Base-by-base conservation (phyloP, 1,284 basidiomycete species). In the Moesziomyces aphidis region DNA sequence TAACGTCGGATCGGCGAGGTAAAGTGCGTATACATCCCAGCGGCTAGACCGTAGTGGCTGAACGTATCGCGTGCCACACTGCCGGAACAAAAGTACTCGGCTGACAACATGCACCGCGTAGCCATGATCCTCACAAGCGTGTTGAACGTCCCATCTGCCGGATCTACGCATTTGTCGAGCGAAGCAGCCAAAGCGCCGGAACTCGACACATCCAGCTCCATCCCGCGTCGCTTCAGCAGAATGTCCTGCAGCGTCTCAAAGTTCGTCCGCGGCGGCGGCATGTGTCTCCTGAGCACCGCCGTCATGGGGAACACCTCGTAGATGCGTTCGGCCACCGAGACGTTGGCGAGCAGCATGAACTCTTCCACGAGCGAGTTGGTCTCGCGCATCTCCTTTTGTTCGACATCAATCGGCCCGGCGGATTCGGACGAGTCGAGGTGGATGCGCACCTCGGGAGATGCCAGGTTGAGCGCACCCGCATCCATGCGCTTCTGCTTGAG, bases 91-190 rank as follows among this genome's bases (percentile, higher is more conserved):
- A 99, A 98, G 86, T 99, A 99, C 85, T 99, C 97, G 28, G 97
- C 97, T 0, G 95, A 92, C 21, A 98, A 88, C 97, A 99, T 98
- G 85, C 97, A 99, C 21, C 97, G 88, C 1, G 97, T 99, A 2
- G 97, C 95, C 95, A 99, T 98, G 85, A 99, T 98, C 48, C 97
- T 91, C 50, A 99, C 95, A 15, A 99, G 89, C 0, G 95, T 99
- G 84, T 99, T 99, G 88, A 99, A 98, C 4, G 93, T 91, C 1
- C 73, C 50, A 39, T 81, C 78, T 2, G 42, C 47, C 91, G 94
- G 76, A 48, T 58, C 93, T 24, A 94, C 85, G 83, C 95, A 99
- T 66, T 89, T 87, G 85, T 99, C 97, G 70, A 99, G 86, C 1
- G 93, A 96, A 17, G 88, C 89, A 0, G 96, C 97, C n/a, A 99